These are phyloP conservation scores for Ambrosiella xylebori DNA, from an alignment of 2,329 filamentous ascomycete species.

Conservation along the genomic window DNA sequence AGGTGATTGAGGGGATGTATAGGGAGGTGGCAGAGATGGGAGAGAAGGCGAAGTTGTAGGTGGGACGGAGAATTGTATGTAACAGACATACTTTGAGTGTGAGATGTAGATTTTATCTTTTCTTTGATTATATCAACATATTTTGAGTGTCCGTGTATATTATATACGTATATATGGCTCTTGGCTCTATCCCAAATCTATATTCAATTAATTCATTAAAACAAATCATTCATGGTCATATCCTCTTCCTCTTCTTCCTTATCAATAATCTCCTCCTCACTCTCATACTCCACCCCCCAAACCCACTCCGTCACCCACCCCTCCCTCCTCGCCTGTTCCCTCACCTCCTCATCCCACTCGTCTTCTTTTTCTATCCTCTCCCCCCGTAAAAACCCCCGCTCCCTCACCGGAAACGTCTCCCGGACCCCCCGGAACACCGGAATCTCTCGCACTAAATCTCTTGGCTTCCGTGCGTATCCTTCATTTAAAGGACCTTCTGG, in stretches of 20 bases:
- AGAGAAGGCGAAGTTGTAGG: slow-evolving; percentile 8
- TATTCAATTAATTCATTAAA: background rate
- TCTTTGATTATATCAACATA: no score
- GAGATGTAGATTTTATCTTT: background rate
- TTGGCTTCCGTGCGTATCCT: slow-evolving; percentile 1
- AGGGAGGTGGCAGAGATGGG: slow-evolving; percentile 26
- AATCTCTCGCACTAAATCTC: background rate
- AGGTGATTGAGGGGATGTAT: slow-evolving; percentile 40
- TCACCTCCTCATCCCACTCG: slow-evolving; percentile 14
- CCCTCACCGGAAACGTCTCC: background rate
- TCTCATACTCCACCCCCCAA: slow-evolving; percentile 18
- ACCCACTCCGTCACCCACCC: slow-evolving; percentile 17
- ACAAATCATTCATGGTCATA: background rate
- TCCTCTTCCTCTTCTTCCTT: background rate
- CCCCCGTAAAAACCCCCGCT: background rate
- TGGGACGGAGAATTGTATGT: background rate
- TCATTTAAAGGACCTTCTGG: slow-evolving; percentile 10
- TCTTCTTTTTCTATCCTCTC: background rate
- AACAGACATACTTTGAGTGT: background rate
- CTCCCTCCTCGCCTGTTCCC: slow-evolving; percentile 13
- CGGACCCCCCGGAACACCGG: background rate
- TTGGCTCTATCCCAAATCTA: background rate
- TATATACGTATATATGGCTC: no score
- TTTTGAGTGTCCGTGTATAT: no score
- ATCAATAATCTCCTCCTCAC: background rate